Evolutionary conservation across 257 asterid genomes (phyloP).

Genomic region (Penstemon newberryi): DNA sequence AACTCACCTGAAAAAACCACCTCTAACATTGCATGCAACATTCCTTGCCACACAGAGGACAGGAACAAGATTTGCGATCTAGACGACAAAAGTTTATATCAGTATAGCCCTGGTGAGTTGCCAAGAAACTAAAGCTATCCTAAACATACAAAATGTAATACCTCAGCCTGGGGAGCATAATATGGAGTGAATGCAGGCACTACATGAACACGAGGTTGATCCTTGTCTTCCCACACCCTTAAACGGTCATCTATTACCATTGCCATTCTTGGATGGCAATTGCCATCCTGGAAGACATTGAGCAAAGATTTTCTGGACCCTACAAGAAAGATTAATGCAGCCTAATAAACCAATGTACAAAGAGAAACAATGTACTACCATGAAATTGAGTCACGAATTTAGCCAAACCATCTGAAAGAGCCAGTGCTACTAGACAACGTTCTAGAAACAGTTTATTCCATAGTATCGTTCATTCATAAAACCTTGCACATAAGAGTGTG

Average conservation of each 20-base stretch:
- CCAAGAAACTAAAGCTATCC: constrained; percentile 23
- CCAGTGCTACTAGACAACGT: background rate
- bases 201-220: constrained; percentile 96
- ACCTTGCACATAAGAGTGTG: background rate
- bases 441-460: background rate
- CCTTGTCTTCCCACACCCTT: constrained; percentile 98
- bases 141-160: constrained; percentile 29
- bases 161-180: constrained; percentile 99
- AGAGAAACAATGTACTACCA: constrained; percentile 1
- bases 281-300: constrained; percentile 84
- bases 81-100: constrained; percentile 22
- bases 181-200: constrained; percentile 98
- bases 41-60: constrained; percentile 97
- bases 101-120: constrained; percentile 8
- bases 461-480: background rate
- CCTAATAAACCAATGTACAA: constrained; percentile 2
- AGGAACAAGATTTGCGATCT: constrained; percentile 90
- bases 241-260: constrained; percentile 98
- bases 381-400: constrained; percentile 13
- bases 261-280: constrained; percentile 94
- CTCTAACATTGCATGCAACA: constrained; percentile 98
- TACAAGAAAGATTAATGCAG: constrained; percentile 23
- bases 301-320: constrained; percentile 92
- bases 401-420: constrained; percentile 4
- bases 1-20: constrained; percentile 89